Base-by-base conservation (phyloP, 371 early-diverging fungal species). In the Thermomucor indicae-seudaticae region DNA sequence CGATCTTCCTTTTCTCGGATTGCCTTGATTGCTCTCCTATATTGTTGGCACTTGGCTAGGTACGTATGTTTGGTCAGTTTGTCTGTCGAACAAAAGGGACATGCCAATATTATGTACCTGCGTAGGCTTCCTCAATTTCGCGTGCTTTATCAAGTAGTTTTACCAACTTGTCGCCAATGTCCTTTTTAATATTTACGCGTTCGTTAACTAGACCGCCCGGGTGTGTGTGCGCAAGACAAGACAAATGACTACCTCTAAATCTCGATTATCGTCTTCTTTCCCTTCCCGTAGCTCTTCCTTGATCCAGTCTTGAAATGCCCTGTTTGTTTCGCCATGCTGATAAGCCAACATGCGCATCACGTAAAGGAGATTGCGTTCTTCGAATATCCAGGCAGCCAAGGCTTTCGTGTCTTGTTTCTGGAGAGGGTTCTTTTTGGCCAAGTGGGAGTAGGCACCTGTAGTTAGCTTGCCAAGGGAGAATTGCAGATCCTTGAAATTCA, bases 401-500 rank as follows among this genome's bases (percentile, higher is more conserved):
- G 61, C 54, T 23, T 64, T 67, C 11, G 70, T 67, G 30, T 73
- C 70, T 49, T 67, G 70, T 34, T 70, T 70, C 39, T 65, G 65
- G 43, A 73, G 34, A 4, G 74, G 74, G 51, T 73, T 73, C 32
- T 61, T 73, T 29, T 54, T 64, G 1, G 65, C 74, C 32, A 73
- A 32, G 24, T 70, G 74, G 0, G 70, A 67, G n/a, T 65, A 53
- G 31, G 70, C 65, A 49, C 65, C 70, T 2, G 66, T 55, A 14
- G 65, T 65, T 11, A 73, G 51, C 45, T 70, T 73, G 35, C 67
- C 65, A 40, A 70, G 50, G 3, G 70, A 70, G 39, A 57, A 70
- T 42, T 73, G 74, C 16, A 73, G 59, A 49, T 67, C 70, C 57
- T 67, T 70, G 43, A 70, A 73, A 38, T 60, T 67, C 74, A 73